Evolutionary conservation across 495 filamentous ascomycete species (phyloP).

Genomic region (Xylaria venustula): DNA sequence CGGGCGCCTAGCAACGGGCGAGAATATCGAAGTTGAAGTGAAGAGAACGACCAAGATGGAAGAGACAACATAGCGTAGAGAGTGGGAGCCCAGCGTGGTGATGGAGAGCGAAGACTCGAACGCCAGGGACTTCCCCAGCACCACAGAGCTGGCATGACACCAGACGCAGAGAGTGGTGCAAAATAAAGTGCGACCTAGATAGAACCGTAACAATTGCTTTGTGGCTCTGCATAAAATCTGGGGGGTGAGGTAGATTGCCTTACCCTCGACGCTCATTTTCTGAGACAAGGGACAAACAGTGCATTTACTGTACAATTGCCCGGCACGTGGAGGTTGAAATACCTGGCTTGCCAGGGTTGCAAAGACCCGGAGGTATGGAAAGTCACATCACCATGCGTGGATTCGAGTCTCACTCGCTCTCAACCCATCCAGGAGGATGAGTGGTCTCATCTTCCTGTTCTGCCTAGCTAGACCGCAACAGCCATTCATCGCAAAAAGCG

Average conservation of each 20-base stretch:
- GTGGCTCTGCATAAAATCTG: too few species aligned
- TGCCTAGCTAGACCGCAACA: background rate
- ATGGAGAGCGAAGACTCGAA: too few species aligned
- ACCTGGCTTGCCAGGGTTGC: background rate
- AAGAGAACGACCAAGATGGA: background rate
- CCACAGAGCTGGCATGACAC: too few species aligned
- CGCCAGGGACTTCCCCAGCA: too few species aligned
- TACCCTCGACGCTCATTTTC: too few species aligned
- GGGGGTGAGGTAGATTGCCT: too few species aligned
- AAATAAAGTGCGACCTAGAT: too few species aligned
- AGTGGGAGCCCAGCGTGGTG: too few species aligned
- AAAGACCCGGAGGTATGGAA: conserved; percentile 2
- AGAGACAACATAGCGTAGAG: background rate
- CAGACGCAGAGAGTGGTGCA: too few species aligned
- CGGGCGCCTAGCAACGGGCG: background rate
- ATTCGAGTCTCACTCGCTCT: background rate
- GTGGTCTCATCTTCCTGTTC: background rate
- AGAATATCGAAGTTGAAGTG: background rate
- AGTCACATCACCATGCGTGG: background rate
- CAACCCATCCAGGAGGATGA: background rate
- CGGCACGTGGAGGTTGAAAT: background rate
- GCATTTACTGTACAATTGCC: background rate
- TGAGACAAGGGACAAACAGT: background rate
- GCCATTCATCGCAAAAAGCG: background rate
- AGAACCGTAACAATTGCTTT: too few species aligned